Evolutionary conservation across 169 alveolate genomes (phyloP), one percentile per base, ranked within the genome.

Genomic region (Eimeria falciformis): DNA sequence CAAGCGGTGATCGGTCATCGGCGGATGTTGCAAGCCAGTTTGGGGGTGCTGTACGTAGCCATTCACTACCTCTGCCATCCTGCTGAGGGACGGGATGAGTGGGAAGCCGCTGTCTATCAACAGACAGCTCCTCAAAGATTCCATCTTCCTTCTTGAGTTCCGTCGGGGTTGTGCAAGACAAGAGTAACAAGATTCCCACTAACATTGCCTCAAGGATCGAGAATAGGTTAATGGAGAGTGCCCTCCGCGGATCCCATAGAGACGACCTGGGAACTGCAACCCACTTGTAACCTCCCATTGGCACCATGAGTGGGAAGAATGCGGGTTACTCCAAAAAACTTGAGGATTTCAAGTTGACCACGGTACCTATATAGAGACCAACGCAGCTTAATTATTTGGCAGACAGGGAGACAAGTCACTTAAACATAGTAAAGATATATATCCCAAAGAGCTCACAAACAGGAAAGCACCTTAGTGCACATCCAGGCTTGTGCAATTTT

Each of bases 251-350:
- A 7, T 6, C 40, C 55, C 43, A 5, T 53, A 33, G 46, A 77
- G 40, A 40, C 77, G n/a, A 2, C 40, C 56, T 56, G 58, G 29
- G 25, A 29, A 50, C 62, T 53, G 55, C 78, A 37, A 29, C 53
- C 55, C 56, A 33, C 62, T 27, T 27, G 2, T 29, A 56, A 53
- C 18, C 23, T 55, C 45, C n/a, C 11, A 23, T 37, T 56, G 33
- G 77, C 90, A 81, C 55, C 62, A n/a, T 79, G 65, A 53, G 65
- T 3, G 3, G 3, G 65, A 2, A 53, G n/a, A 53, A 53, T 53
- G 65, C 65, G 9, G 17, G 65, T 21, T 1, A 1, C n/a, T 17
- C 25, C 75, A 53, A 62, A 17, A 62, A n/a, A 62, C 17, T 5
- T 62, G 4, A 18, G 40, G 6, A 23, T 62, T 62, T n/a, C 40